phyloP scores from a whole-genome alignment of 23 red algal genomes.

The Rhodosorus marinus region DNA sequence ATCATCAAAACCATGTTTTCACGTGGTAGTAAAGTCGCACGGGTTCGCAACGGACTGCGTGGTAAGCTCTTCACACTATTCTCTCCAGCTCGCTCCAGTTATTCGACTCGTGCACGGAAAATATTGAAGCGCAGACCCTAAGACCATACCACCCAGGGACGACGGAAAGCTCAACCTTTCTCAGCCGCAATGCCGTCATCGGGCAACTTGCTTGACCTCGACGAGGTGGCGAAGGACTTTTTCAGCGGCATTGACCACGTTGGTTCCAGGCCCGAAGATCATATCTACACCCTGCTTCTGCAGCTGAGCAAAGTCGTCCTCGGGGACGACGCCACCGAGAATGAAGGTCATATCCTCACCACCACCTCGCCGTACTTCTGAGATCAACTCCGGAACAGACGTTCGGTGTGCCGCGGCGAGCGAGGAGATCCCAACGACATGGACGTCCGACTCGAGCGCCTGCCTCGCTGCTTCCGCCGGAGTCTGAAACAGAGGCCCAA shows the following conservation, averaged over 20 bases:
- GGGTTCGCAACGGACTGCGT: too few species aligned
- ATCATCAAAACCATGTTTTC: too few species aligned
- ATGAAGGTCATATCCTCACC: constrained; percentile 4
- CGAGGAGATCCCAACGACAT: constrained; percentile 19
- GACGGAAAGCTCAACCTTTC: too few species aligned
- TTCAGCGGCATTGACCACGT: constrained; percentile 7
- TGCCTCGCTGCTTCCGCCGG: constrained; percentile 12
- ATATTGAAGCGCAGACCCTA: too few species aligned
- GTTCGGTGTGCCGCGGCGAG: constrained; percentile 24
- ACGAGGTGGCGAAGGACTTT: constrained; percentile 4
- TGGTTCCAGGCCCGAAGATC: constrained; percentile 14
- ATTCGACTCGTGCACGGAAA: too few species aligned
- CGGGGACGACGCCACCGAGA: constrained; percentile 14
- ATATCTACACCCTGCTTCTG: constrained; percentile 1
- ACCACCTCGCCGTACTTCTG: background rate
- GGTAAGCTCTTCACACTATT: too few species aligned
- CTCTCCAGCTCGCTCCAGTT: too few species aligned
- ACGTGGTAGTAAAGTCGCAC: too few species aligned
- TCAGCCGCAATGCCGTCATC: too few species aligned
- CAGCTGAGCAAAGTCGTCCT: constrained; percentile 4
- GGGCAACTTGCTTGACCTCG: too few species aligned
- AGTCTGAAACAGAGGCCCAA: constrained; percentile 23
- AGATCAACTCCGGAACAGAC: constrained; percentile 18
- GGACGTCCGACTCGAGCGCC: constrained; percentile 26
- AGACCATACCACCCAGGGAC: too few species aligned